Evolutionary conservation across 1,139 yeast genomes (phyloP).

Genomic region (Debaryomyces fabryi): DNA sequence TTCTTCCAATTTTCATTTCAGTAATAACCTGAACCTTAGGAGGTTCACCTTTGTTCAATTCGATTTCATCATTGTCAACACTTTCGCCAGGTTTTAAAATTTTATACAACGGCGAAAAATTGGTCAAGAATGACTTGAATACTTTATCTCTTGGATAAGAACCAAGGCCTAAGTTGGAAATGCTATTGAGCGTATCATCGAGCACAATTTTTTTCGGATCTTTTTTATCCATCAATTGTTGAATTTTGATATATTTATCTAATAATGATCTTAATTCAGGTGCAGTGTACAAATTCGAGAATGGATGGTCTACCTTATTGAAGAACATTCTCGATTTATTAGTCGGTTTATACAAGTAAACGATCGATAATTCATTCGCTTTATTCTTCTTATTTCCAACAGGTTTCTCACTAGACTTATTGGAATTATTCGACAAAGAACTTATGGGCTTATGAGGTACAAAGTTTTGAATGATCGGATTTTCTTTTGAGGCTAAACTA

Average conservation of each 20-base stretch:
- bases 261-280: conserved; percentile 56
- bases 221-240: conserved; percentile 46
- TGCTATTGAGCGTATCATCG: conserved; percentile 47
- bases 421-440: conserved; percentile 13
- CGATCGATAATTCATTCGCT: conserved; percentile 33
- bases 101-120: conserved; percentile 61
- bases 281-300: conserved; percentile 48
- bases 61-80: conserved; percentile 39
- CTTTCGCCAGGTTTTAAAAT: conserved; percentile 52
- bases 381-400: conserved; percentile 24
- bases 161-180: conserved; percentile 26
- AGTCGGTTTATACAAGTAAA: conserved; percentile 58
- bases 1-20: conserved; percentile 81
- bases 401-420: conserved; percentile 15
- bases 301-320: conserved; percentile 42
- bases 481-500: conserved; percentile 50
- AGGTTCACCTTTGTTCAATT: conserved; percentile 56
- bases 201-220: conserved; percentile 55
- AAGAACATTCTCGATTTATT: conserved; percentile 53
- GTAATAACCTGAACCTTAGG: conserved; percentile 71
- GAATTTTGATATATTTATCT: conserved; percentile 55
- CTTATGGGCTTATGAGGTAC: conserved; percentile 52
- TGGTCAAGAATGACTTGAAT: conserved; percentile 48
- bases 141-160: conserved; percentile 55
- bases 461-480: conserved; percentile 57